These are phyloP conservation scores for Cubamyces sp. DNA, from an alignment of 768 basidiomycete genomes.

Conservation along the genomic window DNA sequence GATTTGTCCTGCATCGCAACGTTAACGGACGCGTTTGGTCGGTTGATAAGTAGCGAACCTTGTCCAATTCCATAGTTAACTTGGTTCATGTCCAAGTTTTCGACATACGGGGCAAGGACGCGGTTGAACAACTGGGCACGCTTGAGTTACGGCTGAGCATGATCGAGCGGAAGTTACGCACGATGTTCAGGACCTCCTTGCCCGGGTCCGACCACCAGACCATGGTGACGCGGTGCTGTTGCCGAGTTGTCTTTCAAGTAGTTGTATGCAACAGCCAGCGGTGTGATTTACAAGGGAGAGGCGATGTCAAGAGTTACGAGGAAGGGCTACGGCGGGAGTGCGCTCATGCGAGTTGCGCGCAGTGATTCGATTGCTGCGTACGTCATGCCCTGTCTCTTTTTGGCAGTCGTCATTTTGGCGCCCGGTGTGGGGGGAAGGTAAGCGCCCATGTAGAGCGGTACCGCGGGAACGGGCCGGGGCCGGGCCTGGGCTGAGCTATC, in stretches of 20 bases:
- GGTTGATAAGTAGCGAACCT: constrained; percentile 45
- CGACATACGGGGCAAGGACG: constrained; percentile 92
- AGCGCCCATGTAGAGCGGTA: background rate
- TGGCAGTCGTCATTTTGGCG: background rate
- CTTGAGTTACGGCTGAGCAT: background rate
- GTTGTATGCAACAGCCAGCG: background rate
- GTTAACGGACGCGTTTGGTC: constrained; percentile 3
- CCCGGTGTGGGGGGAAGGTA: background rate
- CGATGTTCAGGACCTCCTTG: constrained; percentile 82
- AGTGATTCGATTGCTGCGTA: constrained; percentile 12
- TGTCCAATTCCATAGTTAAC: constrained; percentile 92
- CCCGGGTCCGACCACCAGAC: constrained; percentile 93
- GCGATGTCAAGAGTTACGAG: background rate
- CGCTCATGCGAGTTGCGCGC: background rate
- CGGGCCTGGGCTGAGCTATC: constrained; percentile 4
- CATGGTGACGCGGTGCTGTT: constrained; percentile 23
- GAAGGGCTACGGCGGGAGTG: background rate
- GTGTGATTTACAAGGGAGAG: background rate
- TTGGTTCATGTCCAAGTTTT: constrained; percentile 93
- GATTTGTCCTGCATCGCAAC: constrained; percentile 58
- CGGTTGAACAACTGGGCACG: constrained; percentile 75
- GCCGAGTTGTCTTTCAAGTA: background rate
- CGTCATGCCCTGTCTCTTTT: constrained; percentile 13
- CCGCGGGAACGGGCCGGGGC: constrained; percentile 2
- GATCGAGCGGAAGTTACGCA: constrained; percentile 41